phyloP scores from a whole-genome alignment of 768 basidiomycete species.

The Leccinum disarticulatum region DNA sequence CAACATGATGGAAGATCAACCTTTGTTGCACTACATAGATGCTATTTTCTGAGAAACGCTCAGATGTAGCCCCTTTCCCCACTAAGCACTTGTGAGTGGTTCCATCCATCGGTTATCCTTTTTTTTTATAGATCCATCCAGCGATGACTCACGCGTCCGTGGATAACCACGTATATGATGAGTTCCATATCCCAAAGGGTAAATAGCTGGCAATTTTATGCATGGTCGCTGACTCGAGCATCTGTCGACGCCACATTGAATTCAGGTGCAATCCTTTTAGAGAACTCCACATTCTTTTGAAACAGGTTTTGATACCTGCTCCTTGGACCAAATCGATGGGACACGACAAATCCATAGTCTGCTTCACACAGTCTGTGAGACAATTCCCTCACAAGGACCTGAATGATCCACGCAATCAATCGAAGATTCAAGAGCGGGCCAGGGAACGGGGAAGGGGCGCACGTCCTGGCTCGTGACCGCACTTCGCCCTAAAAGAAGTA shows the following conservation, averaged over 20 bases:
- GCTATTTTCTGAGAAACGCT: slow-evolving; percentile 35
- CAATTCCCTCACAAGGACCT: too few relatives aligned
- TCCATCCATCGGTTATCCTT: neutral
- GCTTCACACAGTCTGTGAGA: too few relatives aligned
- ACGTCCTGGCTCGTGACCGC: too few relatives aligned
- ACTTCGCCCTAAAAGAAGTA: too few relatives aligned
- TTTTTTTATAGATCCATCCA: neutral
- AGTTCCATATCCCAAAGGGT: slow-evolving; percentile 41
- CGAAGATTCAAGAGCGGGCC: too few relatives aligned
- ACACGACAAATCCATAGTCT: neutral
- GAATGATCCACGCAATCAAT: too few relatives aligned
- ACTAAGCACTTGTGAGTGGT: slow-evolving; percentile 1
- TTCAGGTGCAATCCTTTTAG: slow-evolving; percentile 21
- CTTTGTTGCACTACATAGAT: slow-evolving; percentile 34
- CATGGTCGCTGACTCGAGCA: neutral
- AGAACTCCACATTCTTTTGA: slow-evolving; percentile 28
- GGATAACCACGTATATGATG: slow-evolving; percentile 19
- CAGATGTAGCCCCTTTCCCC: slow-evolving; percentile 1
- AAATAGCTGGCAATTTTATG: neutral
- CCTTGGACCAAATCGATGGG: neutral
- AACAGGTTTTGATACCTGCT: too few relatives aligned
- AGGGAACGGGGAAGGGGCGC: too few relatives aligned
- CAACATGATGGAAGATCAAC: slow-evolving; percentile 10
- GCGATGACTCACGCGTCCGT: slow-evolving; percentile 9
- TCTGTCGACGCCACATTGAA: neutral